Percentiles rank a stretch among this genome's conserved stretches.
phyloP scores from a whole-genome alignment of 257 asterid species.

The Penstemon barbatus region DNA sequence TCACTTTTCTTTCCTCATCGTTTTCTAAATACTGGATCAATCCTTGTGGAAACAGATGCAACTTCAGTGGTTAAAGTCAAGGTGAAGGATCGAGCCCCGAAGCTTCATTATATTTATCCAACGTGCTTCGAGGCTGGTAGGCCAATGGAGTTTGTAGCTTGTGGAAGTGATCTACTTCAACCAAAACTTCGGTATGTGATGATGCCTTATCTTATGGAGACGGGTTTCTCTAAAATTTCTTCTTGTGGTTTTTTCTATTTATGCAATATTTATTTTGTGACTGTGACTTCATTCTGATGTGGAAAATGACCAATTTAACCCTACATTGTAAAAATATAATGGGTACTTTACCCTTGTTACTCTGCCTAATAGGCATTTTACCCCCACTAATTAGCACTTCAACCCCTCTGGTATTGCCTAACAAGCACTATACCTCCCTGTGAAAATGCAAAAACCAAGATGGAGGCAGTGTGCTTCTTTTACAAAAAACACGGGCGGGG shows the following conservation, averaged over 20 bases:
- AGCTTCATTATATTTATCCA: slow-evolving; percentile 77
- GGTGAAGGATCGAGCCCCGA: slow-evolving; percentile 64
- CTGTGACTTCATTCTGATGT: too few relatives aligned
- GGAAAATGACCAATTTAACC: too few relatives aligned
- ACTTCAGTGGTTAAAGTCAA: slow-evolving; percentile 61
- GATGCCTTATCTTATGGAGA: background rate
- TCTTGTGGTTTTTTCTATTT: background rate
- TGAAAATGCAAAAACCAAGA: too few relatives aligned
- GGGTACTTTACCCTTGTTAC: too few relatives aligned
- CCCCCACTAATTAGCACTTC: too few relatives aligned
- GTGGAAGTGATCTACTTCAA: slow-evolving; percentile 86
- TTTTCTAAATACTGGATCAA: slow-evolving; percentile 21
- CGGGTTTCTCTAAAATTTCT: background rate
- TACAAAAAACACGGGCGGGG: too few relatives aligned
- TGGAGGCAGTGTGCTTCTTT: too few relatives aligned
- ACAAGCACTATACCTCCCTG: too few relatives aligned
- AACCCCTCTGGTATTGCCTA: too few relatives aligned
- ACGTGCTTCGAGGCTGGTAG: slow-evolving; percentile 88
- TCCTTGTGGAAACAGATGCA: slow-evolving; percentile 52
- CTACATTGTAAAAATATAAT: too few relatives aligned
- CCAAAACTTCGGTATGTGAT: slow-evolving; percentile 67
- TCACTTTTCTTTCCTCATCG: slow-evolving; percentile 18
- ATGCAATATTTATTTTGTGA: too few relatives aligned
- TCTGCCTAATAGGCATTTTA: too few relatives aligned
- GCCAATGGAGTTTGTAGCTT: slow-evolving; percentile 81